These are phyloP conservation scores for Tremella yokohamensis DNA, from an alignment of 768 basidiomycete species.

Conservation along the genomic window DNA sequence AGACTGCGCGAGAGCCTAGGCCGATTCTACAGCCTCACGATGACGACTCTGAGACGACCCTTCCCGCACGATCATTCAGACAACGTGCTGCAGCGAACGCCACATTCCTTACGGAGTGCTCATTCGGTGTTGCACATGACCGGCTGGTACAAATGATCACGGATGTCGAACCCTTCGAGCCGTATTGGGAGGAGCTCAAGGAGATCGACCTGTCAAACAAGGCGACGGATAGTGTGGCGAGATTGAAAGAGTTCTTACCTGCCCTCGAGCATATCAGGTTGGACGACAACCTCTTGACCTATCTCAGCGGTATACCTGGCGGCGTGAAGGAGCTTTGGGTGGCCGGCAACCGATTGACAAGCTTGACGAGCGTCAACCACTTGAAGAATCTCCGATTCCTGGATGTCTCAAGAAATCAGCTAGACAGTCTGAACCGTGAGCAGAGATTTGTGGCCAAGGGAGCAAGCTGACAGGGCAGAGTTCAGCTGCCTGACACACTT, in stretches of 20 bases:
- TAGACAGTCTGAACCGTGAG: conserved; percentile 83
- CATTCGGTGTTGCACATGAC: conserved; percentile 91
- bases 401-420: conserved; percentile 83
- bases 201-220: conserved; percentile 70
- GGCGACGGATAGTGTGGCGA: conserved; percentile 73
- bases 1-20: conserved; percentile 25
- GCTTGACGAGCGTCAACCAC: conserved; percentile 82
- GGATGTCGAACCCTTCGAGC: conserved; percentile 89
- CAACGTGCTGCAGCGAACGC: conserved; percentile 51
- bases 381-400: conserved; percentile 79
- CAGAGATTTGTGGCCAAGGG: conserved; percentile 27
- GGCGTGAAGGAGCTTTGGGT: conserved; percentile 50
- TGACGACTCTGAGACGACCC: conserved; percentile 8
- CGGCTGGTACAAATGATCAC: conserved; percentile 86
- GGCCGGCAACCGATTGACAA: conserved; percentile 64
- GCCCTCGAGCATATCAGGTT: conserved; percentile 64
- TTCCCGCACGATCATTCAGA: conserved; percentile 15
- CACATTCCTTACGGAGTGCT: conserved; percentile 90
- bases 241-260: conserved; percentile 86
- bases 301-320: conserved; percentile 54
- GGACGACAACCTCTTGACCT: conserved; percentile 57
- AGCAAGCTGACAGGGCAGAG: conserved; percentile 56
- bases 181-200: conserved; percentile 80
- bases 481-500: conserved; percentile 77
- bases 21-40: conserved; percentile 1